Evolutionary conservation across 805 yeast genomes (phyloP).

Genomic region (Groenewaldozyma salmanticensis): DNA sequence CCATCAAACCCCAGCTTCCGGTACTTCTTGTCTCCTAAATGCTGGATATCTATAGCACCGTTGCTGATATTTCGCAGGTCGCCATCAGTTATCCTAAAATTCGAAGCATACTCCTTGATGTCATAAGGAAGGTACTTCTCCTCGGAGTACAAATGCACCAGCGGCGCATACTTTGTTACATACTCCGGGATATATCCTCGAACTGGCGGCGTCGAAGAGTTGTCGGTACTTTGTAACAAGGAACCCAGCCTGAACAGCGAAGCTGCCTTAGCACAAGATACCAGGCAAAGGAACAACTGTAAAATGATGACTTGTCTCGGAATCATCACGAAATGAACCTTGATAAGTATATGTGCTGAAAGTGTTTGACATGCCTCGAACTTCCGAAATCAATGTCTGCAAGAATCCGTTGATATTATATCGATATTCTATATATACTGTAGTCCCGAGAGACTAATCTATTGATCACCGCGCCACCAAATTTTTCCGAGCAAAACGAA

Average conservation of each 20-base stretch:
- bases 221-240: neutral
- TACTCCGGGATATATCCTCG: constrained; percentile 21
- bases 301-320: too few relatives aligned
- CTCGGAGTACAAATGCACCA: constrained; percentile 80
- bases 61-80: constrained; percentile 36
- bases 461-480: too few relatives aligned
- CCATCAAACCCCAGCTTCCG: constrained; percentile 31
- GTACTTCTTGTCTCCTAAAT: constrained; percentile 4
- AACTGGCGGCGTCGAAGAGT: neutral
- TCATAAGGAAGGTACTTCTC: constrained; percentile 82
- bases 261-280: too few relatives aligned
- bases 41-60: neutral
- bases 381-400: too few relatives aligned
- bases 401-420: too few relatives aligned
- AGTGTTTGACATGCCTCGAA: too few relatives aligned
- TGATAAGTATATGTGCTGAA: too few relatives aligned
- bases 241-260: neutral
- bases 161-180: constrained; percentile 39
- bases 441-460: too few relatives aligned
- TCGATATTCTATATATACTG: too few relatives aligned
- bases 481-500: too few relatives aligned
- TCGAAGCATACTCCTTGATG: constrained; percentile 53
- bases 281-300: too few relatives aligned
- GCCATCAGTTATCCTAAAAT: constrained; percentile 48
- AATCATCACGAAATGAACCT: too few relatives aligned